These are phyloP conservation scores for Ogataea salicorniae DNA, from an alignment of 805 yeast species.

Conservation along the genomic window DNA sequence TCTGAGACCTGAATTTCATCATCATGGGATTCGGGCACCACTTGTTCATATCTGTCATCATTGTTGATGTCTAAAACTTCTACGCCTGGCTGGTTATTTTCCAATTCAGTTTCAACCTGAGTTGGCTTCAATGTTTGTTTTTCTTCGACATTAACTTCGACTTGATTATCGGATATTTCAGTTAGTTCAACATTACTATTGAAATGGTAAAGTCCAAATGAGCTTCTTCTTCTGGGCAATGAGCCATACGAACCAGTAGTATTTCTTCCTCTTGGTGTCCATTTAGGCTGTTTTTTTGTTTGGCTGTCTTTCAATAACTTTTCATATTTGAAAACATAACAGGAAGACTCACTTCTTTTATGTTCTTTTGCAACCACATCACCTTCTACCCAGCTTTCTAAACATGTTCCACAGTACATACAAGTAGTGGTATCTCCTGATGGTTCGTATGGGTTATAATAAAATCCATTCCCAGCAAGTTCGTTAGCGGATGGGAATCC, in stretches of 20 bases:
- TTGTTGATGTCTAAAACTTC: too few relatives aligned
- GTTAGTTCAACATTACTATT: neutral
- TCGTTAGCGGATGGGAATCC: constrained; percentile 35
- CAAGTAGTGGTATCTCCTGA: constrained; percentile 56
- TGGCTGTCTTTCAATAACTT: neutral
- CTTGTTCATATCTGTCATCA: neutral
- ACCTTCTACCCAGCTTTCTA: constrained; percentile 66
- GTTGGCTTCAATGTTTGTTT: too few relatives aligned
- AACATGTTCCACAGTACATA: constrained; percentile 54
- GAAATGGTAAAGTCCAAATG: neutral
- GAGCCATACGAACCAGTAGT: constrained; percentile 1
- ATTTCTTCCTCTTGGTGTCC: constrained; percentile 22
- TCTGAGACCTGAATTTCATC: neutral
- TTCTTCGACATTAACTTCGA: neutral
- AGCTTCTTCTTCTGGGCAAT: constrained; percentile 1
- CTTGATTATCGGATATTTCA: constrained; percentile 8
- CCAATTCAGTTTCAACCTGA: too few relatives aligned
- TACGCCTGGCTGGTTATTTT: too few relatives aligned
- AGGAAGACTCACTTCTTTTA: constrained; percentile 34
- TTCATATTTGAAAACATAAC: constrained; percentile 34
- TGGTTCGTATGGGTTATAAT: constrained; percentile 43
- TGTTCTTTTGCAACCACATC: constrained; percentile 67
- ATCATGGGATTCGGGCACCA: neutral
- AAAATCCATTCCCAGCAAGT: constrained; percentile 62
- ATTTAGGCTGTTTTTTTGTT: constrained; percentile 12